Percentiles rank a stretch among this genome's conserved stretches.
Conservation (phyloP, 345 rosid genomes). For the Rhodomyrtus tomentosa region DNA sequence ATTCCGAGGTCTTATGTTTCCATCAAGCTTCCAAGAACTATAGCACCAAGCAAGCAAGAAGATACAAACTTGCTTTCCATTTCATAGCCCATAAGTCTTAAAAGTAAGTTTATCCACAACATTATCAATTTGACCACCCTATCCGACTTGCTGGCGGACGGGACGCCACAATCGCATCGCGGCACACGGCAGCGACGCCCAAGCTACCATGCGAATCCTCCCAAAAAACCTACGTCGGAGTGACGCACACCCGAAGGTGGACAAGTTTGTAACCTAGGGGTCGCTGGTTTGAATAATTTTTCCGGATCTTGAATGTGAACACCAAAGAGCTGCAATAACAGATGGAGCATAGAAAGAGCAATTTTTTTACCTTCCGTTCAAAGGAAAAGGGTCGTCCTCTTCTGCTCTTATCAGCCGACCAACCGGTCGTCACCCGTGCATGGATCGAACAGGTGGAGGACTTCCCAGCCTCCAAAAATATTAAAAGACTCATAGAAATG, state of each 20-base stretch:
- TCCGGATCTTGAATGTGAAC: neutral
- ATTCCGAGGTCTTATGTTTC: neutral
- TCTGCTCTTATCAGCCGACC: neutral
- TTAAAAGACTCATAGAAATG: neutral
- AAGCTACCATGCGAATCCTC: neutral
- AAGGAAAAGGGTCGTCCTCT: neutral
- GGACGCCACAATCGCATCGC: neutral
- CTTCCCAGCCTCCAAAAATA: neutral
- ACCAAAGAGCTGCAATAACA: too few relatives aligned
- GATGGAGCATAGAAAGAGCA: neutral
- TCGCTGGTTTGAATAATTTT: neutral
- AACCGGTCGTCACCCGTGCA: neutral
- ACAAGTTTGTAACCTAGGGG: neutral
- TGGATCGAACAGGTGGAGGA: neutral
- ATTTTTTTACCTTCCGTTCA: neutral
- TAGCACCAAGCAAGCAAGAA: neutral
- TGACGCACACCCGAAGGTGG: neutral
- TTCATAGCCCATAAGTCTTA: neutral
- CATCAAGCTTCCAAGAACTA: neutral
- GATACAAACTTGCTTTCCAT: neutral
- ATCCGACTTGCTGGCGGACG: neutral
- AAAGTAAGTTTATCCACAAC: neutral
- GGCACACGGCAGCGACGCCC: neutral
- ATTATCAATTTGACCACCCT: neutral
- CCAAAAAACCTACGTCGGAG: neutral